These are phyloP conservation scores for Penicillium odoratum DNA, from an alignment of 495 filamentous ascomycete species.

Conservation along the genomic window DNA sequence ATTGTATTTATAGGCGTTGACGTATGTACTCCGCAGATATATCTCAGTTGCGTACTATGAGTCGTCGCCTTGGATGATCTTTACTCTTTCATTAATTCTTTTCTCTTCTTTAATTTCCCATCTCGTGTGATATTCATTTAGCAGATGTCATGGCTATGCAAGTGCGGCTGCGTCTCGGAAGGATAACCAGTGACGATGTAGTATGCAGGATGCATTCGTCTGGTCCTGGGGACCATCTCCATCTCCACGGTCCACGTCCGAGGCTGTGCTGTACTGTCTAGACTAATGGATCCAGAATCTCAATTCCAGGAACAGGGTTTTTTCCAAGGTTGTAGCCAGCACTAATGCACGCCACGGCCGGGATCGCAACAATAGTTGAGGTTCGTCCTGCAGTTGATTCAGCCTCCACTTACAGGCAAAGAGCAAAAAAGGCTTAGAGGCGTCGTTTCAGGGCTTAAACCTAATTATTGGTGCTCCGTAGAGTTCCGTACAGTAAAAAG, in stretches of 20 bases:
- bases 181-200: not conserved
- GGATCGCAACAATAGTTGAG: constrained; percentile 15
- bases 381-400: constrained; percentile 9
- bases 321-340: constrained; percentile 2
- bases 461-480: no score
- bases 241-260: constrained; percentile 1
- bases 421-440: no score
- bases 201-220: not conserved
- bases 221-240: not conserved
- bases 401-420: constrained; percentile 2
- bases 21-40: not conserved
- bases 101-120: not conserved
- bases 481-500: not conserved
- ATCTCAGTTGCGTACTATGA: not conserved
- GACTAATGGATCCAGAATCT: not conserved
- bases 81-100: not conserved
- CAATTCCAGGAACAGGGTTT: not conserved
- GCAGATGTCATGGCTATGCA: constrained; percentile 1
- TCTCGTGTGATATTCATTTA: not conserved
- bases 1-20: not conserved
- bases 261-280: not conserved
- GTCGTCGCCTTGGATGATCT: not conserved
- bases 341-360: constrained; percentile 22
- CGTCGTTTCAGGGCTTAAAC: no score
- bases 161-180: constrained; percentile 1